Percentiles rank a stretch among this genome's conserved stretches.
These are phyloP conservation scores for Trametes maxima DNA, from an alignment of 768 basidiomycete genomes.

Conservation along the genomic window DNA sequence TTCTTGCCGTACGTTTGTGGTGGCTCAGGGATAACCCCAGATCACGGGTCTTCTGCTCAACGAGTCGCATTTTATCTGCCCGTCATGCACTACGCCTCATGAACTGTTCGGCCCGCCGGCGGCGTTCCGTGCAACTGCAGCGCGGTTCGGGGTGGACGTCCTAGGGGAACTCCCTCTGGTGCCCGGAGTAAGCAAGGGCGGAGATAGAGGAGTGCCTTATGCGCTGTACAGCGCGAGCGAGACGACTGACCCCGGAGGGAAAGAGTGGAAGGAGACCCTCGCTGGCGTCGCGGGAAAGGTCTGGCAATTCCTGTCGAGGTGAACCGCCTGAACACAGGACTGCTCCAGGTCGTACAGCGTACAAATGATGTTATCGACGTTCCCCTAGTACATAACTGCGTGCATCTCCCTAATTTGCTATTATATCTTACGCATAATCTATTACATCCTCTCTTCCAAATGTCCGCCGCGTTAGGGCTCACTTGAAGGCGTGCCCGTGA, in stretches of 20 bases:
- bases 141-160: constrained; percentile 58
- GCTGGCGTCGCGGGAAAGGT: constrained; percentile 32
- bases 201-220: constrained; percentile 71
- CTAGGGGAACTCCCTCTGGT: constrained; percentile 85
- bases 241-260: constrained; percentile 8
- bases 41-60: constrained; percentile 88
- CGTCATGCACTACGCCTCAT: constrained; percentile 65
- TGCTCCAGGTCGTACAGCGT: no score
- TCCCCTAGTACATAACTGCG: no score
- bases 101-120: constrained; percentile 72
- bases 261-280: constrained; percentile 35
- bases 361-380: no score
- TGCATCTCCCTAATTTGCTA: no score
- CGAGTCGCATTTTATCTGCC: constrained; percentile 81
- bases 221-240: constrained; percentile 26
- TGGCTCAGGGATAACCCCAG: constrained; percentile 41
- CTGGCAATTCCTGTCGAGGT: constrained; percentile 29
- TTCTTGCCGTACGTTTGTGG: neutral
- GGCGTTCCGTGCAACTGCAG: constrained; percentile 60
- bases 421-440: neutral
- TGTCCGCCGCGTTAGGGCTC: neutral
- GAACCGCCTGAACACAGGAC: neutral
- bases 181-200: constrained; percentile 66
- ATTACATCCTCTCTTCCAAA: neutral
- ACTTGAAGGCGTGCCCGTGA: constrained; percentile 10